Base-by-base conservation (phyloP, 495 filamentous ascomycete genomes). In the Penicillium fimorum region DNA sequence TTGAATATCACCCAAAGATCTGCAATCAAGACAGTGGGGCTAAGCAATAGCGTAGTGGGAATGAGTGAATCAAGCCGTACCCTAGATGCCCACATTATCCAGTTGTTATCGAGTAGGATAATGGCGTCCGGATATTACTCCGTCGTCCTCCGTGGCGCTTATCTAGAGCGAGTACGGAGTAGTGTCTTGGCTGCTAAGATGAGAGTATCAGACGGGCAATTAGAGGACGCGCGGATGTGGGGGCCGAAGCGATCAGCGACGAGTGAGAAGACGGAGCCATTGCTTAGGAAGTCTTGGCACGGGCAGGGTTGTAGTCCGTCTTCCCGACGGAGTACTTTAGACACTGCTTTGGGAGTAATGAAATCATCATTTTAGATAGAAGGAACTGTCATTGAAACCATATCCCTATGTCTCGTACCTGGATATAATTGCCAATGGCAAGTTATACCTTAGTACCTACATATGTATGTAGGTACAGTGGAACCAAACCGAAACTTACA, bases 171-270 rank as follows among this genome's bases (percentile, higher is more conserved):
- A 27, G 25, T 27, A 27, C 25, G 25, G 4, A 40, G 13, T 48
- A 46, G 44, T 25, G 50, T 12, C 56, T 53, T 45, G 42, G 38
- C 37, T 50, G 17, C 18, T 5, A 9, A 37, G 17, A 32, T 18
- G 45, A 15, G 35, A 38, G n/a, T 37, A 38, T 5, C 35, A 25
- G 29, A 27, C 27, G 30, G 48, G 29, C 46, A 35, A 30, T 56
- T 17, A 27, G 53, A 50, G 30, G 64, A 67, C 64, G 64, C 61
- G 61, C 53, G 64, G 64, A 67, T 56, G 61, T 67, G 64, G 64
- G 57, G 64, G 52, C 30, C 24, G 11, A 50, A 24, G 35, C n/a
- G 38, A 48, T 47, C 25, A 27, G 38, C 5, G 48, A 52, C 63
- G 55, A 67, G 58, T 64, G 41, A 57, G 40, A 54, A 27, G 24